These are phyloP conservation scores for Corchorus capsularis DNA, from an alignment of 345 rosid genomes.

Conservation along the genomic window DNA sequence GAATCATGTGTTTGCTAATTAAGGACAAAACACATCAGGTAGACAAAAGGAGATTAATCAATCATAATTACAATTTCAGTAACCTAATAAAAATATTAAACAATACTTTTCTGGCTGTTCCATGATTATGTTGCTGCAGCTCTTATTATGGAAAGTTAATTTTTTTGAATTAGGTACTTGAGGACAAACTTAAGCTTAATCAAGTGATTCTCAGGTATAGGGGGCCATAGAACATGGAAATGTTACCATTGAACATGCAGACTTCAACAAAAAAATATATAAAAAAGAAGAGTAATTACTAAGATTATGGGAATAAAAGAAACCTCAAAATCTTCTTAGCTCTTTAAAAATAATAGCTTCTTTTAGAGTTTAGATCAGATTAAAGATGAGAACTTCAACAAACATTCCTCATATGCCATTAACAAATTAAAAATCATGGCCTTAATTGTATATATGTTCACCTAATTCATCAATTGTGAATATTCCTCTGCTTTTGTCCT, in stretches of 20 bases:
- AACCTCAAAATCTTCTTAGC: neutral
- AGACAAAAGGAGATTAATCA: neutral
- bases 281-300: too few species aligned
- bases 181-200: slow-evolving; percentile 7
- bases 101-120: neutral
- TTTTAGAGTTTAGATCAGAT: too few species aligned
- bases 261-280: too few species aligned
- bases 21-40: slow-evolving; percentile 12
- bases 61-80: neutral
- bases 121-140: neutral
- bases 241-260: neutral
- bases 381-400: too few species aligned
- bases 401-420: too few species aligned
- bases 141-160: neutral
- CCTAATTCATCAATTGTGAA: too few species aligned
- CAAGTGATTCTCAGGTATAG: neutral
- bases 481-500: too few species aligned
- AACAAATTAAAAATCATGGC: too few species aligned
- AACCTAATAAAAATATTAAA: neutral
- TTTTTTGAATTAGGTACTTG: neutral
- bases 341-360: too few species aligned
- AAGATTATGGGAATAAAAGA: neutral
- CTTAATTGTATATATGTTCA: too few species aligned
- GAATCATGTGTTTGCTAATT: slow-evolving; percentile 19
- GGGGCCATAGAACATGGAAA: slow-evolving; percentile 18